Evolutionary conservation across 495 filamentous ascomycete genomes (phyloP), one percentile per base, ranked within the genome.

Genomic region (Elasticomyces elasticus): DNA sequence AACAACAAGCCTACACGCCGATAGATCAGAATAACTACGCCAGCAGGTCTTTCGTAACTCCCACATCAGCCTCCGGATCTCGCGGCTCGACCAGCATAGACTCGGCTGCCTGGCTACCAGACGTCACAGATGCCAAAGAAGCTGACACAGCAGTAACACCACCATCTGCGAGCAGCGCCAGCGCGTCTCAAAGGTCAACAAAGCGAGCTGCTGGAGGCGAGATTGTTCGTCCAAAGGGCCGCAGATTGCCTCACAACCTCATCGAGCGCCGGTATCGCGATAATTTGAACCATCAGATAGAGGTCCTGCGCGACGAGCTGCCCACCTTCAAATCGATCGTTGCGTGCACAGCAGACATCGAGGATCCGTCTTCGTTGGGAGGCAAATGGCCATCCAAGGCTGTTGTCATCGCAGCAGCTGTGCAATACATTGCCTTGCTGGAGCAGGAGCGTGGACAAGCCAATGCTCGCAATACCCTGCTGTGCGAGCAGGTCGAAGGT

Each of bases 231-330:
- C 42, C 42, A 17, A 45, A 45, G 20, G 25, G 25, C 31, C 45
- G 45, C 42, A 49, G 45, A 31, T 3, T 49, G 25, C 51, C 51
- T 5, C 51, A 53, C 41, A 44, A 30, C 17, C 22, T 53, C 19
- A 31, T 53, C 15, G 51, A 53, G 41, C 37, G 51, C 13, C 35
- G 51, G 12, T 53, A 53, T 33, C 51, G 51, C 25, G 37, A 53
- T 25, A 53, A 44, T 38, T 20, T 53, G 19, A 53, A 53, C 23
- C 15, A 25, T 20, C 51, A 53, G 12, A n/a, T 53, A n/a, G 37
- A 53, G 5, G 25, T 15, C 2, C 37, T 53, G 25, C 38, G 37
- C 25, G 24, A 23, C 37, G 38, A 53, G 20, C 35, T 53, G 22
- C 51, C 51, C 7, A n/a, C 22, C 2, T 30, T 53, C 20, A 43